Conservation (phyloP, 2,329 filamentous ascomycete species). For the Talaromyces sp. region DNA sequence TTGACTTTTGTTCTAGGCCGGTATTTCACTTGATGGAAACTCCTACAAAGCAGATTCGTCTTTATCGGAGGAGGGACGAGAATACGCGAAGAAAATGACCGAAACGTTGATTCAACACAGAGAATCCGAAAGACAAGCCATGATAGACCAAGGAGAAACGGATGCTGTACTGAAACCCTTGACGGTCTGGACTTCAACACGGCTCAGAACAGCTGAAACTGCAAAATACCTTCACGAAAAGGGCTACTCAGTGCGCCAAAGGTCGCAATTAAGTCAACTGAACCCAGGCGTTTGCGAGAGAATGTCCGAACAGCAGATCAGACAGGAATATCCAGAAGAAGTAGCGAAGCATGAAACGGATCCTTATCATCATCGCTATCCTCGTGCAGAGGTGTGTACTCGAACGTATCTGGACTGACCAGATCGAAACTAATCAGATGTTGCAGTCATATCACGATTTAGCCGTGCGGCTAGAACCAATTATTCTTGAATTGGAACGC, state of each 20-base stretch:
- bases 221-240: conserved; percentile 70
- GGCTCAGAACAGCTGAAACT: conserved; percentile 85
- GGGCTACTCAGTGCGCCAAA: conserved; percentile 81
- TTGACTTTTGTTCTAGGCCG: conserved; percentile 47
- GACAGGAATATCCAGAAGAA: conserved; percentile 79
- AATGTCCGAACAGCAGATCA: conserved; percentile 77
- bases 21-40: conserved; percentile 79
- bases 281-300: conserved; percentile 96
- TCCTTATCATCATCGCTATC: conserved; percentile 95
- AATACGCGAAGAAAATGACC: conserved; percentile 81
- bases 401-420: neutral
- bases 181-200: conserved; percentile 91
- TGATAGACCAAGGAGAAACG: conserved; percentile 63
- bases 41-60: conserved; percentile 88
- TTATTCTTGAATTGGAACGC: conserved; percentile 93
- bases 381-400: conserved; percentile 73
- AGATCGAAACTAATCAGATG: conserved; percentile 3
- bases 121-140: conserved; percentile 68
- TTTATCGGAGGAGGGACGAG: conserved; percentile 70
- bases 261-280: conserved; percentile 94
- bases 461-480: conserved; percentile 93
- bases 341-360: conserved; percentile 88
- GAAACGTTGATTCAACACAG: conserved; percentile 78
- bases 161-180: conserved; percentile 70
- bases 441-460: conserved; percentile 90